Percentiles rank a stretch among this genome's conserved stretches.
These are phyloP conservation scores for Senna tora DNA, from an alignment of 306 rosid species.

Conservation along the genomic window DNA sequence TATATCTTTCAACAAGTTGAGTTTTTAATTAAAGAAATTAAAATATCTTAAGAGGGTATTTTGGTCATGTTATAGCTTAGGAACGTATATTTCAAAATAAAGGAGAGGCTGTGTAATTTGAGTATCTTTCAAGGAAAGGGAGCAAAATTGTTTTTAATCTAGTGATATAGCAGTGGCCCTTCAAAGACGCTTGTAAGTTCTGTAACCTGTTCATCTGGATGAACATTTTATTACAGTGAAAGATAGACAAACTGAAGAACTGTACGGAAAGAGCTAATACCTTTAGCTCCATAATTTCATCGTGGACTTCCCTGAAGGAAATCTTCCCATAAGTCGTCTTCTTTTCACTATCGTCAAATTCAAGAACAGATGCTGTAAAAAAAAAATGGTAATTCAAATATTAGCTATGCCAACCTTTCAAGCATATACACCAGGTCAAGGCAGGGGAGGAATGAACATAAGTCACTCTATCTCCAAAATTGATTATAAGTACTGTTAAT, in stretches of 20 bases:
- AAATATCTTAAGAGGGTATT: no score
- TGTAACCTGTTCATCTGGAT: background rate
- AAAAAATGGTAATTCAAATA: background rate
- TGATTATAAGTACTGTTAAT: background rate
- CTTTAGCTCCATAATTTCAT: conserved; percentile 70
- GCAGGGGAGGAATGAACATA: no score
- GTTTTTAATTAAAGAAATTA: no score
- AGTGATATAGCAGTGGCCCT: background rate
- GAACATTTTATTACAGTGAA: background rate
- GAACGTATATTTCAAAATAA: no score
- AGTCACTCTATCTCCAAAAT: no score
- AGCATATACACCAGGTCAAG: background rate
- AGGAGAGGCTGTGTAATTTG: no score
- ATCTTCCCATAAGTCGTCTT: conserved; percentile 57
- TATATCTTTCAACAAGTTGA: no score
- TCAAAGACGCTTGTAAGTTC: background rate
- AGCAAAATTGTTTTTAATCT: background rate
- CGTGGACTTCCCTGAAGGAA: conserved; percentile 65
- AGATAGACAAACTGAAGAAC: background rate
- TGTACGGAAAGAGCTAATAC: conserved; percentile 41
- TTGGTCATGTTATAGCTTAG: no score
- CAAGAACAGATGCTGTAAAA: conserved; percentile 46
- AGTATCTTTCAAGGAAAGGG: no score
- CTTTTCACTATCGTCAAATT: conserved; percentile 72
- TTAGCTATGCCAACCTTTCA: background rate